Evolutionary conservation across 2,329 filamentous ascomycete species (phyloP).

Genomic region (Claviceps pusilla): DNA sequence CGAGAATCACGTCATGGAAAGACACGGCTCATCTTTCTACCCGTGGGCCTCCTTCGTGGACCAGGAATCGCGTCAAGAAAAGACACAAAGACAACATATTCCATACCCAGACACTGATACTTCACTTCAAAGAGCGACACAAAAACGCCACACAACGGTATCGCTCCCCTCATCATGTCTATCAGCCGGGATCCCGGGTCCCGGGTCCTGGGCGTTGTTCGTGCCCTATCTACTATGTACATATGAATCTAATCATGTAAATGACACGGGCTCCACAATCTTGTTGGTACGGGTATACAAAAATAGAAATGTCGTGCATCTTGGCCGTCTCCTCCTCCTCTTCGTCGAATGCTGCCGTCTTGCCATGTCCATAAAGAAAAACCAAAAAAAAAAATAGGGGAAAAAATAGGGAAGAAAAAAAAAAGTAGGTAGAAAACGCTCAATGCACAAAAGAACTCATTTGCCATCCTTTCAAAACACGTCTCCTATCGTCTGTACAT

Average conservation of each 20-base stretch:
- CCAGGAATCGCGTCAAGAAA: too few species aligned
- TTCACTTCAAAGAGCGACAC: too few species aligned
- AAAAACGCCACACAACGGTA: too few species aligned
- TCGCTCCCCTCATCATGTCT: too few species aligned
- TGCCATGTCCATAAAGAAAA: neutral
- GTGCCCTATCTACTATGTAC: neutral
- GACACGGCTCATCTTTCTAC: too few species aligned
- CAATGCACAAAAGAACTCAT: neutral
- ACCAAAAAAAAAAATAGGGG: neutral
- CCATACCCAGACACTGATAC: too few species aligned
- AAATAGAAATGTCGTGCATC: neutral
- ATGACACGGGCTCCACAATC: neutral
- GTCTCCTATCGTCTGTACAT: neutral
- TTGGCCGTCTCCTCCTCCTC: neutral
- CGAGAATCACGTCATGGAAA: neutral
- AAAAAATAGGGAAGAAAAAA: neutral
- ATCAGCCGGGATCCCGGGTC: too few species aligned
- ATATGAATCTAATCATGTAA: neutral
- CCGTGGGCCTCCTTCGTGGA: too few species aligned
- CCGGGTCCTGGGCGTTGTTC: too few species aligned
- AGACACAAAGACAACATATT: too few species aligned
- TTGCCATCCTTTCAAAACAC: neutral
- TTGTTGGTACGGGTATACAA: neutral
- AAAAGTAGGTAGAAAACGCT: neutral
- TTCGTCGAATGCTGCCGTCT: neutral